Percentiles rank a stretch among this genome's conserved stretches.
phyloP scores from a whole-genome alignment of 768 basidiomycete species.

The Postia placenta region DNA sequence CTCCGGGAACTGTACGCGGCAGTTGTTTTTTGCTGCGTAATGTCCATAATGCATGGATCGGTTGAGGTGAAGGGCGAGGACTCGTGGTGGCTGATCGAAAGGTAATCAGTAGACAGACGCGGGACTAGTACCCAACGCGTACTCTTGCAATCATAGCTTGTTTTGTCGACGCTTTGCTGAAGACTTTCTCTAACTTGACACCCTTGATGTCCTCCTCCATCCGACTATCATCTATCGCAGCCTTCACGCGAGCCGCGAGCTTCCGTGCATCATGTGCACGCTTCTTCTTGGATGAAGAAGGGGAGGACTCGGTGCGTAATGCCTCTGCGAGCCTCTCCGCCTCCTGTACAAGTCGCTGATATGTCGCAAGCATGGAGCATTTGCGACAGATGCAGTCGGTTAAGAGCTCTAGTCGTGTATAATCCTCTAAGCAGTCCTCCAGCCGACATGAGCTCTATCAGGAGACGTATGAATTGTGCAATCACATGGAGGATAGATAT shows the following conservation, averaged over 20 bases:
- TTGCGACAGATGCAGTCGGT: slow-evolving; percentile 91
- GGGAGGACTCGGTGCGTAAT: slow-evolving; percentile 29
- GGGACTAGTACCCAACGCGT: slow-evolving; percentile 19
- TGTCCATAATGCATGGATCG: slow-evolving; percentile 81
- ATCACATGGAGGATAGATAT: slow-evolving; percentile 11
- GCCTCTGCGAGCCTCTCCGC: slow-evolving; percentile 42
- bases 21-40: slow-evolving; percentile 77
- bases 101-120: background rate
- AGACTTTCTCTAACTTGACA: slow-evolving; percentile 70
- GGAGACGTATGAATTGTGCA: slow-evolving; percentile 3
- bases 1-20: slow-evolving; percentile 78
- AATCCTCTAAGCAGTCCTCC: slow-evolving; percentile 82
- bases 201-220: slow-evolving; percentile 84
- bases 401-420: slow-evolving; percentile 82
- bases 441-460: slow-evolving; percentile 59
- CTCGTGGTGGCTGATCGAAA: slow-evolving; percentile 63
- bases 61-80: slow-evolving; percentile 87
- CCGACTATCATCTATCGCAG: slow-evolving; percentile 63
- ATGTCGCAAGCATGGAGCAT: slow-evolving; percentile 82
- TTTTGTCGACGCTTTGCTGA: slow-evolving; percentile 73
- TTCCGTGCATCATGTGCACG: slow-evolving; percentile 65
- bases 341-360: slow-evolving; percentile 56
- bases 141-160: slow-evolving; percentile 91
- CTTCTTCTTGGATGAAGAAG: slow-evolving; percentile 69
- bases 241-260: slow-evolving; percentile 53